phyloP scores from a whole-genome alignment of 192 early-diverging fungal species.

The Irineochytrium annulatum region DNA sequence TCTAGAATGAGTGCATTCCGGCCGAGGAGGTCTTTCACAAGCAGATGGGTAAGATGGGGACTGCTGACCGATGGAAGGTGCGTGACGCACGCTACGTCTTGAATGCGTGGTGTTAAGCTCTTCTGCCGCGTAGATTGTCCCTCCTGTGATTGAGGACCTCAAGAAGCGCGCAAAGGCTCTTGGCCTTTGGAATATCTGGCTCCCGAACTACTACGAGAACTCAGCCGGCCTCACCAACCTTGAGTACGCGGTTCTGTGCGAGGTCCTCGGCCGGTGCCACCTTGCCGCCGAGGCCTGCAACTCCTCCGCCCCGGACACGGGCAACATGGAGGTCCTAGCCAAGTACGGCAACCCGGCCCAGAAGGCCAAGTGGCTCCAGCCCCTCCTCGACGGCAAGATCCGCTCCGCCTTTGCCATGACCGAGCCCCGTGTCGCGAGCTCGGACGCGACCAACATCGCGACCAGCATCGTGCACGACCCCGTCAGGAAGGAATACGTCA shows the following conservation, averaged over 20 bases:
- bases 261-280: slow-evolving; percentile 77
- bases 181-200: slow-evolving; percentile 96
- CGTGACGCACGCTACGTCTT: not conserved
- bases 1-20: slow-evolving; percentile 83
- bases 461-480: slow-evolving; percentile 60
- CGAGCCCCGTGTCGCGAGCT: slow-evolving; percentile 90
- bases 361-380: slow-evolving; percentile 64
- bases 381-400: slow-evolving; percentile 86
- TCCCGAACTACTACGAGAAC: slow-evolving; percentile 74
- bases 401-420: slow-evolving; percentile 99
- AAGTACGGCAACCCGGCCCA: slow-evolving; percentile 87
- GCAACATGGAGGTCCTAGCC: slow-evolving; percentile 99
- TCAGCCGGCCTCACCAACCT: slow-evolving; percentile 82
- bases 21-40: slow-evolving; percentile 71
- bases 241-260: slow-evolving; percentile 91
- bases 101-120: too few species aligned
- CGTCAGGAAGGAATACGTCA: slow-evolving; percentile 29
- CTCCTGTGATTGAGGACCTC: slow-evolving; percentile 81
- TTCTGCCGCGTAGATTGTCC: slow-evolving; percentile 49
- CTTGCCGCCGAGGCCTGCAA: slow-evolving; percentile 91
- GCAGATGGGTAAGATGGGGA: slow-evolving; percentile 61
- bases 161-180: slow-evolving; percentile 80
- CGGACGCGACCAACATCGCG: slow-evolving; percentile 97
- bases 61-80: slow-evolving; percentile 81
- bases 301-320: slow-evolving; percentile 93